Evolutionary conservation across 176 grass and related monocot genomes (phyloP), one percentile per base, ranked within the genome.

Genomic region (Ananas comosus): DNA sequence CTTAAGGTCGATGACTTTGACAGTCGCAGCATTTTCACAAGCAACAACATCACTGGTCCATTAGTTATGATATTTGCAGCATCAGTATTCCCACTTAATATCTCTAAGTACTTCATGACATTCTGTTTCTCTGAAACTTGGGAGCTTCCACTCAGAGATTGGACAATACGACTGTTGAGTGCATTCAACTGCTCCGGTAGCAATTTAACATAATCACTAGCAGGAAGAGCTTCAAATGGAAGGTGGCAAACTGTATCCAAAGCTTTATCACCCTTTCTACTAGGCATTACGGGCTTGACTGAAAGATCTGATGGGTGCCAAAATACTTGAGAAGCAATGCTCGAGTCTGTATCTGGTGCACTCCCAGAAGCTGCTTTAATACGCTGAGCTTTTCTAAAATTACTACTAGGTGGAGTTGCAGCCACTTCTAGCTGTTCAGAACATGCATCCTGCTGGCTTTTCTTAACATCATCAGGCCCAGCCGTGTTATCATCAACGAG

Each of bases 271-370:
- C 79, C 71, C 79, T 97, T 97, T 75, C 78, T 89, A 72, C 82
- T 79, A 16, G 89, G 89, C 94, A 97, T 97, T 67, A 97, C 94
- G 69, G 94, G 94, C 79, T 97, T 97, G 68, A 97, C 94, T 73
- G 78, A 81, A 57, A 97, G 89, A 79, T 97, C 94, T 67, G 89
- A 85, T 23, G 79, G 81, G 70, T 97, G 94, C 94, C 94, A 97
- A 72, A 97, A 97, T 28, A 86, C 84, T 83, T 87, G 83, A 68
- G 59, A 61, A 42, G 83, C 79, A 80, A 88, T 63, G 70, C 61
- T 80, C 64, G 84, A 81, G 50, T 87, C 84, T 81, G 84, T 87
- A 87, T 80, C 85, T 71, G 77, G 65, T 67, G 65, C 68, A 19
- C 54, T 72, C 79, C 63, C 82, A 49, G 74, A 72, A 78, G 71